Conservation (phyloP, 1,284 basidiomycete genomes). For the Apiotrichum porosum region DNA sequence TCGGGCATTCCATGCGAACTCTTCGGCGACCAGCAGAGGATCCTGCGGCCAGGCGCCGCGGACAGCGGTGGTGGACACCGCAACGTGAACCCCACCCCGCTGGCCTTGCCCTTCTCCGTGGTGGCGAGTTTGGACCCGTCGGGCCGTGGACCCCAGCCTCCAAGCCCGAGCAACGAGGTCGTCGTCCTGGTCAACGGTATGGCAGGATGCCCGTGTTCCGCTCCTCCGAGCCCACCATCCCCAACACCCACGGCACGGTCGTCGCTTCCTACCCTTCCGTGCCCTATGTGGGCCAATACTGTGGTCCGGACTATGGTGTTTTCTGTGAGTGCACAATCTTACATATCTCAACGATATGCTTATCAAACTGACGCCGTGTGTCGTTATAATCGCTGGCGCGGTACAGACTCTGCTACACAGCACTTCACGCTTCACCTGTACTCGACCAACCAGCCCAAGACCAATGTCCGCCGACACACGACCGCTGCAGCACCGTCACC, state of each 20-base stretch:
- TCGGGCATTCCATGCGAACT: slow-evolving; percentile 2
- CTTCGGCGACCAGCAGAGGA: no score
- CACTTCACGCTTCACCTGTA: slow-evolving; percentile 86
- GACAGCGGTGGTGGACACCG: slow-evolving; percentile 46
- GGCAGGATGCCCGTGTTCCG: no score
- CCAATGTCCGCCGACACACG: not conserved
- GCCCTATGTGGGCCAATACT: slow-evolving; percentile 91
- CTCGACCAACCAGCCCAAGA: slow-evolving; percentile 54
- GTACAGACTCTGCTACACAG: slow-evolving; percentile 51
- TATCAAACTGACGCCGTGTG: slow-evolving; percentile 29
- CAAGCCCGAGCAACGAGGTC: no score
- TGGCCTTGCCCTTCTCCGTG: slow-evolving; percentile 65
- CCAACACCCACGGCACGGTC: slow-evolving; percentile 79
- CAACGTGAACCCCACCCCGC: slow-evolving; percentile 63
- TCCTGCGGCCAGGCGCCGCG: slow-evolving; percentile 4
- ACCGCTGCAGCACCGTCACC: not conserved
- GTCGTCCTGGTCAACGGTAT: slow-evolving; percentile 2
- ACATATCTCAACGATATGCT: slow-evolving; percentile 6
- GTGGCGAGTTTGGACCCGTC: slow-evolving; percentile 80
- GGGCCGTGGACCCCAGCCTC: slow-evolving; percentile 35
- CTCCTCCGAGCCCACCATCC: slow-evolving; percentile 61
- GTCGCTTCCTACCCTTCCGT: slow-evolving; percentile 76
- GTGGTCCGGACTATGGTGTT: slow-evolving; percentile 48
- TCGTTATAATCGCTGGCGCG: slow-evolving; percentile 35
- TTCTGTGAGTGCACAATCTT: slow-evolving; percentile 24